These are phyloP conservation scores for Trichoderma erinaceum DNA, from an alignment of 495 filamentous ascomycete species.

Conservation along the genomic window DNA sequence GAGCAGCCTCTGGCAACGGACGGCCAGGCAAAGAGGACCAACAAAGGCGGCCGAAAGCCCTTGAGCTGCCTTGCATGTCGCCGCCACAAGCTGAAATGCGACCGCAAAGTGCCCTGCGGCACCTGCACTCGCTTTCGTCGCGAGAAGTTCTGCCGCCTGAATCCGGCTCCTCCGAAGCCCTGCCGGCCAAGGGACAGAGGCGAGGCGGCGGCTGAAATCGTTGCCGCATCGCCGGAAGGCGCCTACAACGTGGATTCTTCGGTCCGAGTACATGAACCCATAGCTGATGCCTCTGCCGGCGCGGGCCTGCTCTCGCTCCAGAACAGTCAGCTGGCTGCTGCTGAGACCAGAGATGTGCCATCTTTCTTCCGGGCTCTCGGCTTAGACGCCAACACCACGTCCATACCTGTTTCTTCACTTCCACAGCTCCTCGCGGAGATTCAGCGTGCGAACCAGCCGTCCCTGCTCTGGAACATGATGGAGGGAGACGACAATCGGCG, in stretches of 20 bases:
- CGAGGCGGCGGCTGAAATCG: background rate
- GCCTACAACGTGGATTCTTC: background rate
- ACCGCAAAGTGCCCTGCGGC: constrained; percentile 4
- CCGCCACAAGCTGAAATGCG: constrained; percentile 5
- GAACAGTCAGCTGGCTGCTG: background rate
- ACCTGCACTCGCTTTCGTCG: constrained; percentile 1
- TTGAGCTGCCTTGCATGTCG: constrained; percentile 8
- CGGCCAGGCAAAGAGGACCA: background rate
- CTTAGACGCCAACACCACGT: background rate
- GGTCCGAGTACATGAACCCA: background rate
- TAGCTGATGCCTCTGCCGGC: background rate
- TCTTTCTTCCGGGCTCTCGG: constrained; percentile 1
- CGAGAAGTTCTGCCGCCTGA: background rate
- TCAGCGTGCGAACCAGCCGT: background rate
- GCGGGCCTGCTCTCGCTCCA: background rate
- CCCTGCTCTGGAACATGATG: background rate
- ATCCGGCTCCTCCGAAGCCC: constrained; percentile 4
- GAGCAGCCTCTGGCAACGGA: background rate
- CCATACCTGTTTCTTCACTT: background rate
- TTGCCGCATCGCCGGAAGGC: background rate
- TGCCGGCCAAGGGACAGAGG: background rate
- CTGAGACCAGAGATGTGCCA: background rate
- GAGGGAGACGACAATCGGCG: background rate
- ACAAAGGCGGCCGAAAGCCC: background rate
- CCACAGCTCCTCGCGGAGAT: background rate